phyloP scores from a whole-genome alignment of 805 yeast genomes.

The Hanseniaspora hatyaiensis region DNA sequence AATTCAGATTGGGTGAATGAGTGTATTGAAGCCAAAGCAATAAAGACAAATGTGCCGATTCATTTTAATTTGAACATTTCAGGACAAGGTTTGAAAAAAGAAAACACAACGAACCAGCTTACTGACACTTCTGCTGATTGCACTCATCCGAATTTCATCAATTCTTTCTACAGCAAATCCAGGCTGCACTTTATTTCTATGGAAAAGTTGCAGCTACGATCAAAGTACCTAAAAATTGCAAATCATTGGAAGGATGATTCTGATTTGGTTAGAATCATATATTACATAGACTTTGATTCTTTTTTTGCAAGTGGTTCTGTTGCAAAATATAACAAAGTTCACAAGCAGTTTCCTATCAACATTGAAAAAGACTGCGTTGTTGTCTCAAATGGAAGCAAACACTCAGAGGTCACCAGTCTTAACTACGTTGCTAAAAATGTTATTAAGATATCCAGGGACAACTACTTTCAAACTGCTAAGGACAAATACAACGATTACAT shows the following conservation, averaged over 20 bases:
- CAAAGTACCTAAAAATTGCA: conserved; percentile 37
- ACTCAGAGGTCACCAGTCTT: conserved; percentile 78
- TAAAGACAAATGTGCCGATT: conserved; percentile 31
- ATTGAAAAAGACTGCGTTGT: conserved; percentile 45
- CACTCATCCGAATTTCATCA: conserved; percentile 62
- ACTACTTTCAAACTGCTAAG: conserved; percentile 70
- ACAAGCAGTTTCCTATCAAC: conserved; percentile 23
- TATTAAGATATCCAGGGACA: conserved; percentile 74
- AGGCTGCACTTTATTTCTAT: conserved; percentile 78
- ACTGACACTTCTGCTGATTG: conserved; percentile 37
- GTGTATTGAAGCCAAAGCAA: conserved; percentile 37
- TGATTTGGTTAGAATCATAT: conserved; percentile 29
- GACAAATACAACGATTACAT: conserved; percentile 44
- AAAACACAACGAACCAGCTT: background rate
- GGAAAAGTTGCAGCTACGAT: conserved; percentile 68
- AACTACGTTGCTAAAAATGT: conserved; percentile 70
- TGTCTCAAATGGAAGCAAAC: conserved; percentile 40
- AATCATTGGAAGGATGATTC: background rate
- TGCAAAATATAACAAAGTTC: conserved; percentile 40
- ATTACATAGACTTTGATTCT: conserved; percentile 89
- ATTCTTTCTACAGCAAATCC: conserved; percentile 64
- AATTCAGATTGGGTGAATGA: conserved; percentile 73
- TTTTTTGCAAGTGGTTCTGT: conserved; percentile 84
- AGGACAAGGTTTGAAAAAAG: conserved; percentile 9
- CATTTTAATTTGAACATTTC: conserved; percentile 16